Conservation (phyloP, 495 filamentous ascomycete species). For the Daldinia grandis region DNA sequence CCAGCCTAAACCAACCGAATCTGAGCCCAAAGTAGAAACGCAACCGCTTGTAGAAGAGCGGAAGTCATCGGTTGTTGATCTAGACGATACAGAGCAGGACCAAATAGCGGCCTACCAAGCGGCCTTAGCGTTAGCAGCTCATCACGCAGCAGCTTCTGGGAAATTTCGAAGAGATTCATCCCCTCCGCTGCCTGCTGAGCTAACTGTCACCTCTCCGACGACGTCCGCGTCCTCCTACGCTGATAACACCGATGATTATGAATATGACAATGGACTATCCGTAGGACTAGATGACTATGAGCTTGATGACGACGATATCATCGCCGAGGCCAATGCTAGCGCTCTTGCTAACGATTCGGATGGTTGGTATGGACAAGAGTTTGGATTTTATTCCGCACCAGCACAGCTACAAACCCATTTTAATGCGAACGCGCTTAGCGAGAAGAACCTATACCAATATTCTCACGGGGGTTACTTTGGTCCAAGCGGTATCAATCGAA, state of each 20-base stretch:
- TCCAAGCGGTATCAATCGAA: slow-evolving; percentile 70
- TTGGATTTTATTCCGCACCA: slow-evolving; percentile 92
- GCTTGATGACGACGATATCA: slow-evolving; percentile 84
- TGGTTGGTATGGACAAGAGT: slow-evolving; percentile 95
- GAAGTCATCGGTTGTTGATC: slow-evolving; percentile 24
- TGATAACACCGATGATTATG: slow-evolving; percentile 55
- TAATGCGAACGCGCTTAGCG: slow-evolving; percentile 43
- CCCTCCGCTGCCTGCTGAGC: slow-evolving; percentile 59
- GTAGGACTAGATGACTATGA: slow-evolving; percentile 66
- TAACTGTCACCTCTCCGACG: slow-evolving; percentile 56
- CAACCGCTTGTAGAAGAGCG: slow-evolving; percentile 29
- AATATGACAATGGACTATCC: slow-evolving; percentile 60
- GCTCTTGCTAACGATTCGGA: slow-evolving; percentile 91
- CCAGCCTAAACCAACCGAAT: slow-evolving; percentile 24
- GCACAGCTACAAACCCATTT: slow-evolving; percentile 45
- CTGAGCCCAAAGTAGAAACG: slow-evolving; percentile 20
- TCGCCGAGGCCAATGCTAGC: slow-evolving; percentile 93
- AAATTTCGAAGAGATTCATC: slow-evolving; percentile 69
- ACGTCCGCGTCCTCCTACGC: slow-evolving; percentile 47
- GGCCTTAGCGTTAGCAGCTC: slow-evolving; percentile 80
- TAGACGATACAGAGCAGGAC: slow-evolving; percentile 54
- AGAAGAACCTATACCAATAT: slow-evolving; percentile 61
- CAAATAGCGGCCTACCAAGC: slow-evolving; percentile 78
- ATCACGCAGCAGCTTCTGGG: slow-evolving; percentile 73
- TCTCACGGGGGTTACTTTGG: slow-evolving; percentile 93